Percentiles rank a stretch among this genome's conserved stretches.
These are phyloP conservation scores for Strobilomyces echinocephalus DNA, from an alignment of 768 basidiomycete species.

Conservation along the genomic window DNA sequence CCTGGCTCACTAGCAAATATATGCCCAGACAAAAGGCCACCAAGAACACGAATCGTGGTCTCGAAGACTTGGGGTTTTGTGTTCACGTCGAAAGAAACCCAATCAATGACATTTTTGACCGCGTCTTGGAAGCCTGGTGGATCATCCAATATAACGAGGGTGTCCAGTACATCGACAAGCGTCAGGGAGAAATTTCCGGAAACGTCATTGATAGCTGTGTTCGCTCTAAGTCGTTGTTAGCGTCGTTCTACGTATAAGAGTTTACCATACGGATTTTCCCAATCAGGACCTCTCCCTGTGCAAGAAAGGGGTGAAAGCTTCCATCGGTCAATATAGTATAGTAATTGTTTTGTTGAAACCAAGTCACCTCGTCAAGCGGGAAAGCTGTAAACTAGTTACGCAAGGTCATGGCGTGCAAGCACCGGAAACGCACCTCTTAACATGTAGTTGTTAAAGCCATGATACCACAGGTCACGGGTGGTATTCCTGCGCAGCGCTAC, in stretches of 20 bases:
- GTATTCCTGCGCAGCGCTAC: conserved; percentile 46
- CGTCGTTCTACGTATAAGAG: conserved; percentile 2
- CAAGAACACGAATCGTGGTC: conserved; percentile 90
- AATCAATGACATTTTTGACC: conserved; percentile 72
- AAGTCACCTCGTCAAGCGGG: conserved; percentile 72
- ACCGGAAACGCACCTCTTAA: conserved; percentile 49
- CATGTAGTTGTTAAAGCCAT: conserved; percentile 91
- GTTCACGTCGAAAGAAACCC: conserved; percentile 89
- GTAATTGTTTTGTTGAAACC: conserved; percentile 5
- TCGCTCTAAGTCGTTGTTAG: conserved; percentile 40
- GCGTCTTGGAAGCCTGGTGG: conserved; percentile 76
- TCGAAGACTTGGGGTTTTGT: conserved; percentile 99
- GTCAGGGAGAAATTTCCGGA: conserved; percentile 90
- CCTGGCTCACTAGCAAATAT: conserved; percentile 65
- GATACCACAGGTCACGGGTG: conserved; percentile 79
- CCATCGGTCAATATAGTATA: conserved; percentile 12
- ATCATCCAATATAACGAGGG: conserved; percentile 84
- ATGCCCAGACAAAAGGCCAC: conserved; percentile 84
- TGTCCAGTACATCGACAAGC: conserved; percentile 78
- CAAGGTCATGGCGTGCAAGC: conserved; percentile 6
- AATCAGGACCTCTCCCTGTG: conserved; percentile 81
- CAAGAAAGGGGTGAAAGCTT: conserved; percentile 90
- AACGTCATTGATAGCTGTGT: conserved; percentile 85
- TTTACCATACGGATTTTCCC: conserved; percentile 67
- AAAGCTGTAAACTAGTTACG: conserved; percentile 51